Evolutionary conservation across 371 early-diverging fungal genomes (phyloP).

Genomic region (Amoeboradix gromovi): DNA sequence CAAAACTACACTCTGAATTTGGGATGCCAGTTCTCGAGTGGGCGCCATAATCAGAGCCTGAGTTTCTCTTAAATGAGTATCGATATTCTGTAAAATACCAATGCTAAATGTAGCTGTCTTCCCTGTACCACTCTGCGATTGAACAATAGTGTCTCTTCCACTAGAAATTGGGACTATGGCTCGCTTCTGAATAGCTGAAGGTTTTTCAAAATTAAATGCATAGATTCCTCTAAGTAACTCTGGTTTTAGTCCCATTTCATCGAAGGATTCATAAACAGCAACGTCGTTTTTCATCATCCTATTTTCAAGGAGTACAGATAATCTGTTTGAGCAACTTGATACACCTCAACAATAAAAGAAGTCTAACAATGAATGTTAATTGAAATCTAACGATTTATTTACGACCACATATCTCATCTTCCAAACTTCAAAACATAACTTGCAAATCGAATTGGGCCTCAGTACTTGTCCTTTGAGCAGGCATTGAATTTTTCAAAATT

Average conservation of each 20-base stretch:
- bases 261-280: too few species aligned
- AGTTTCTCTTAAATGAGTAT: conserved; percentile 4
- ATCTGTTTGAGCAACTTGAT: too few species aligned
- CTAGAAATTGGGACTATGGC: conserved; percentile 59
- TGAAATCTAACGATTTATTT: too few species aligned
- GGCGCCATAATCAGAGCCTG: conserved; percentile 87
- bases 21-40: conserved; percentile 81
- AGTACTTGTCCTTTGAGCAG: too few species aligned
- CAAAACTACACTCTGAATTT: conserved; percentile 66
- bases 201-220: conserved; percentile 64
- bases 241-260: conserved; percentile 14
- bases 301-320: too few species aligned
- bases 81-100: conserved; percentile 5
- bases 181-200: conserved; percentile 80
- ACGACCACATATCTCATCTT: too few species aligned
- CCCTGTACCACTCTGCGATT: conserved; percentile 30
- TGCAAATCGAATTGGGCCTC: too few species aligned
- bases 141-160: conserved; percentile 13
- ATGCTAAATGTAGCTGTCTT: conserved; percentile 65
- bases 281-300: too few species aligned
- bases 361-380: too few species aligned
- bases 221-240: conserved; percentile 70
- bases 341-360: too few species aligned
- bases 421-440: too few species aligned
- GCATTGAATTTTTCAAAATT: too few species aligned